These are phyloP conservation scores for Gelatoporia subvermispora DNA, from an alignment of 768 basidiomycete species.

Conservation along the genomic window DNA sequence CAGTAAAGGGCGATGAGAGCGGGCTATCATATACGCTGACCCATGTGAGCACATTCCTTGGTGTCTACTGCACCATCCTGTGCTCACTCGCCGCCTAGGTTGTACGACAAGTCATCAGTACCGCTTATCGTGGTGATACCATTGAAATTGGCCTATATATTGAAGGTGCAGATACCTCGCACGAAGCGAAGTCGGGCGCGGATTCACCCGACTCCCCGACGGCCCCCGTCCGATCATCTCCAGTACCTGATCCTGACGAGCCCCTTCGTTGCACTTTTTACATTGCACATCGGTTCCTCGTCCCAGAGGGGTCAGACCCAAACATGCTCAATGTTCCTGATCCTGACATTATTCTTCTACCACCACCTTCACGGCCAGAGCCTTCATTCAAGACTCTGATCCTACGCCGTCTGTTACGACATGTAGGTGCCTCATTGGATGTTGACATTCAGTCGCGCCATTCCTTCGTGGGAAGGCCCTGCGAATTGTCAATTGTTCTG, in stretches of 20 bases:
- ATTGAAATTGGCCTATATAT: constrained; percentile 81
- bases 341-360: background rate
- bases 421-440: constrained; percentile 45
- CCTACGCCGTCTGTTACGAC: constrained; percentile 55
- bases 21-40: constrained; percentile 76
- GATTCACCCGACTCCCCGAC: background rate
- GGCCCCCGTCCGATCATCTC: constrained; percentile 7
- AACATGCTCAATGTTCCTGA: constrained; percentile 1
- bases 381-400: constrained; percentile 47
- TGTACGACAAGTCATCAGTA: constrained; percentile 74
- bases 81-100: constrained; percentile 45
- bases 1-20: constrained; percentile 80
- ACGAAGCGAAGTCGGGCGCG: constrained; percentile 3
- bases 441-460: constrained; percentile 39
- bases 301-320: constrained; percentile 7
- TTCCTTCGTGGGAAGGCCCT: constrained; percentile 45
- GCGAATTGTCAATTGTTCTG: constrained; percentile 61
- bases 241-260: constrained; percentile 23
- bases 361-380: constrained; percentile 26
- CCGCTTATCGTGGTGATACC: constrained; percentile 69
- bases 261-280: constrained; percentile 56
- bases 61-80: background rate
- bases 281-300: constrained; percentile 45
- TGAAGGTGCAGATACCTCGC: constrained; percentile 21
- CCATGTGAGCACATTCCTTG: constrained; percentile 57